Base-by-base conservation (phyloP, 2,329 filamentous ascomycete species). In the Fusarium newnesense region DNA sequence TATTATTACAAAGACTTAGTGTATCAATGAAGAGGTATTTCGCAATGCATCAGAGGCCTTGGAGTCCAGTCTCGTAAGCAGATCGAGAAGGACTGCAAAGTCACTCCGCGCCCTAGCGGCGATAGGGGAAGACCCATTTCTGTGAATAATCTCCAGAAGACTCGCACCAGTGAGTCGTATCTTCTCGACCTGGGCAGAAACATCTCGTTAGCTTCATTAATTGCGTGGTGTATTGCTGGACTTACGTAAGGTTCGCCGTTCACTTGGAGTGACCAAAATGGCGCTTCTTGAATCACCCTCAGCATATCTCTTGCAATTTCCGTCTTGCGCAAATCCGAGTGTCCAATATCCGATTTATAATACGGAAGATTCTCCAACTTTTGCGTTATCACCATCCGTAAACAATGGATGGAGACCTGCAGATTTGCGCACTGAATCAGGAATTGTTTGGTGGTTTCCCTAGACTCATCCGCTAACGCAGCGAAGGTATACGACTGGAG, bases 281-380 rank as follows among this genome's bases (percentile, higher is more conserved):
- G 84, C 4, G 82, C 80, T 47, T 83, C 81, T 4, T 81, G 80
- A 34, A 85, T 81, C 1, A 84, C 80, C 0, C 80, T 76, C 19
- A 85, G 43, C 80, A 85, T 83, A 47, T 84, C 83, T 18, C 82
- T 76, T 4, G 84, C 84, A 53, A 85, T 84, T 52, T 85, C 84
- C 1, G 83, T 85, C 66, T 83, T 83, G 15, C 67, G 70, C 18
- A 82, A 42, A 47, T 81, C 79, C 0, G 80, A 79, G 40, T 81
- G 79, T 56, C 81, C 80, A 0, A 78, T 69, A 0, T 79, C 79
- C 0, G 78, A 64, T 2, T 72, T 75, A n/a, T 79, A 80, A 40
- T 80, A 81, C 0, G 79, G 76, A 7, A 81, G 60, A 4, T 80
- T 78, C n/a, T 81, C 80, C 43, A 82, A 75, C 24, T 81, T 81